Conservation (phyloP, 768 basidiomycete species). For the Austroboletus eburneus region DNA sequence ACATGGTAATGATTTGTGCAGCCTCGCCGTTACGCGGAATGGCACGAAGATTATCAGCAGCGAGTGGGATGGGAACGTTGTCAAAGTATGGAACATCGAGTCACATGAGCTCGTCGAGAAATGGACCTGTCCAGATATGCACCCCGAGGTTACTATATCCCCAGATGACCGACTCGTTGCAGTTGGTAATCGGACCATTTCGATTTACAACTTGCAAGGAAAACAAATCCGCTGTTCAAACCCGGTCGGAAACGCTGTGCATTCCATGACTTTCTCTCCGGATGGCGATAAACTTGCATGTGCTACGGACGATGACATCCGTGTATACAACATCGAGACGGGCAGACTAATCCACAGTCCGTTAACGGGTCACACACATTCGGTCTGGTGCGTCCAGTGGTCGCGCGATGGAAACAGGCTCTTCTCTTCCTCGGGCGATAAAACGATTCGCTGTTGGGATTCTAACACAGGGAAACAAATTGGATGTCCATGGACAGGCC, state of each 20-base stretch:
- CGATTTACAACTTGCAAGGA: background rate
- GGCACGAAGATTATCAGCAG: background rate
- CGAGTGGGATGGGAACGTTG: background rate
- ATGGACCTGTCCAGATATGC: background rate
- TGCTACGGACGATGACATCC: background rate
- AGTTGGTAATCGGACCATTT: background rate
- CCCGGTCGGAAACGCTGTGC: background rate
- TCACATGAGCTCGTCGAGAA: background rate
- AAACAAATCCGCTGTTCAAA: background rate
- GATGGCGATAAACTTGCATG: slow-evolving; percentile 1
- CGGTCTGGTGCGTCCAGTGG: background rate
- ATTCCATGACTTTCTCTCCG: background rate
- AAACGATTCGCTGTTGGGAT: too few relatives aligned
- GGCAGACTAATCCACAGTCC: background rate
- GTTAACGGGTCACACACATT: background rate
- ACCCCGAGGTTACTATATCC: background rate
- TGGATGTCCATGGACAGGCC: too few relatives aligned
- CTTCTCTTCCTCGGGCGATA: background rate
- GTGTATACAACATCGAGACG: background rate
- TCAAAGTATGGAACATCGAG: background rate
- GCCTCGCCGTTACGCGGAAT: background rate
- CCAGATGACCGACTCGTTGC: background rate
- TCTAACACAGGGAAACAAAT: too few relatives aligned
- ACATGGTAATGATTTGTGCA: background rate
- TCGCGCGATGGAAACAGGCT: slow-evolving; percentile 2